phyloP scores from a whole-genome alignment of 1,284 basidiomycete genomes.

The Filobasidium uniguttulatum region DNA sequence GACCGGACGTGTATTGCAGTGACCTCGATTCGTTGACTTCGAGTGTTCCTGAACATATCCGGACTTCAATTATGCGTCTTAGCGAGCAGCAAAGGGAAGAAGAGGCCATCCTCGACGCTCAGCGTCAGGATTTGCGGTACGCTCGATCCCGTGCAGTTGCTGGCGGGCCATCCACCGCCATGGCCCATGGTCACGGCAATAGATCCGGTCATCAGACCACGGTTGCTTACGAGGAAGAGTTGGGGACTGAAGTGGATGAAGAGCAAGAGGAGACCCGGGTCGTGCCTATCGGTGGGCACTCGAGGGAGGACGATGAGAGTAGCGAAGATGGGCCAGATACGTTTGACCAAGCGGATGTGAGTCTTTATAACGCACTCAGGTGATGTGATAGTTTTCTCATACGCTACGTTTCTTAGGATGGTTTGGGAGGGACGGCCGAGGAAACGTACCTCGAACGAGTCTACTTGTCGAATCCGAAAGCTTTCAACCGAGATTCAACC shows the following conservation, averaged over 20 bases:
- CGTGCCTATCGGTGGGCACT: conserved; percentile 12
- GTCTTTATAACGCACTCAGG: background rate
- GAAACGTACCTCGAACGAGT: conserved; percentile 60
- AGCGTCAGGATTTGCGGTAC: conserved; percentile 22
- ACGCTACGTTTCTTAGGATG: conserved; percentile 12
- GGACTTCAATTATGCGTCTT: conserved; percentile 60
- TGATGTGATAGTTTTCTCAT: background rate
- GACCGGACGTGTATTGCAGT: conserved; percentile 29
- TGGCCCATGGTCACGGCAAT: conserved; percentile 17
- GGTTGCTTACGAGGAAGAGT: conserved; percentile 45
- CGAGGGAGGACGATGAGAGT: conserved; percentile 17
- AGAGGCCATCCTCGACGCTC: conserved; percentile 45
- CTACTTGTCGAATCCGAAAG: conserved; percentile 55
- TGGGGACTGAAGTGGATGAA: conserved; percentile 30
- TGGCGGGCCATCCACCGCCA: conserved; percentile 1
- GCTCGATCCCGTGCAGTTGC: conserved; percentile 7
- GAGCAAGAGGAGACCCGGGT: conserved; percentile 33
- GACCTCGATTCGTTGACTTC: conserved; percentile 44
- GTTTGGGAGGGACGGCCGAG: conserved; percentile 13
- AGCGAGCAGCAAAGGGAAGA: conserved; percentile 54
- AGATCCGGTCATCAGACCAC: conserved; percentile 23
- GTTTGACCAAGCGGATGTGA: background rate
- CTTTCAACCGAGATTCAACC: conserved; percentile 60
- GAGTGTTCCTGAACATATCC: conserved; percentile 56
- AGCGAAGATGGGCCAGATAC: conserved; percentile 17